These are phyloP conservation scores for Immersiella caudata DNA, from an alignment of 495 filamentous ascomycete species.

Conservation along the genomic window DNA sequence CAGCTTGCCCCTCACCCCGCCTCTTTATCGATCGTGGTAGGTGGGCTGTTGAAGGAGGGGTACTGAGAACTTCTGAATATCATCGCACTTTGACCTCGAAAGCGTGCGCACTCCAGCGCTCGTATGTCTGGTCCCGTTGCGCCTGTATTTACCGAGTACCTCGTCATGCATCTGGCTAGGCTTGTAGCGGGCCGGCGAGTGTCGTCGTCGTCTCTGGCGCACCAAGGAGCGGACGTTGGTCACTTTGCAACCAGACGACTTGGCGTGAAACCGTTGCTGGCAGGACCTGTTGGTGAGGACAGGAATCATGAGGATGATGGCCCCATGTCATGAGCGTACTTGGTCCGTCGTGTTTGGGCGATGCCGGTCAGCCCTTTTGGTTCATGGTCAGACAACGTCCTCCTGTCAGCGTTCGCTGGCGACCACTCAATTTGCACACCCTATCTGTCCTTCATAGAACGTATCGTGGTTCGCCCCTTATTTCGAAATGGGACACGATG, in stretches of 20 bases:
- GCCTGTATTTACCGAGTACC: background rate
- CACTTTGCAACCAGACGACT: background rate
- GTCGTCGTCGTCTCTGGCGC: background rate
- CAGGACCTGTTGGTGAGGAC: constrained; percentile 6
- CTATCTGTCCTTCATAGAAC: background rate
- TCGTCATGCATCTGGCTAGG: background rate
- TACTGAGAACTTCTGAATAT: background rate
- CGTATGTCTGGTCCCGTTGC: background rate
- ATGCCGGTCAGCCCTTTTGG: constrained; percentile 1
- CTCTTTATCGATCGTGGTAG: constrained; percentile 7
- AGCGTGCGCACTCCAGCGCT: background rate
- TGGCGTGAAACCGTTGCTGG: constrained; percentile 3
- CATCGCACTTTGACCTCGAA: background rate
- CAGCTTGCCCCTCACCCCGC: background rate
- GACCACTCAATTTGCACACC: background rate
- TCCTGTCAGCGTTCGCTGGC: background rate
- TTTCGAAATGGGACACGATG: background rate
- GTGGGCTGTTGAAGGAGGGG: background rate
- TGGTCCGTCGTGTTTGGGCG: constrained; percentile 7
- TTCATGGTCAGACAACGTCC: background rate
- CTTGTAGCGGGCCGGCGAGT: background rate
- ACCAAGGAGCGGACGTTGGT: background rate
- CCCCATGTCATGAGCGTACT: constrained; percentile 10
- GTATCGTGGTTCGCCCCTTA: background rate
- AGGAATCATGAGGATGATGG: background rate